Percentiles rank a stretch among this genome's conserved stretches.
These are phyloP conservation scores for Leccinellum albellum DNA, from an alignment of 768 basidiomycete genomes.

Conservation along the genomic window DNA sequence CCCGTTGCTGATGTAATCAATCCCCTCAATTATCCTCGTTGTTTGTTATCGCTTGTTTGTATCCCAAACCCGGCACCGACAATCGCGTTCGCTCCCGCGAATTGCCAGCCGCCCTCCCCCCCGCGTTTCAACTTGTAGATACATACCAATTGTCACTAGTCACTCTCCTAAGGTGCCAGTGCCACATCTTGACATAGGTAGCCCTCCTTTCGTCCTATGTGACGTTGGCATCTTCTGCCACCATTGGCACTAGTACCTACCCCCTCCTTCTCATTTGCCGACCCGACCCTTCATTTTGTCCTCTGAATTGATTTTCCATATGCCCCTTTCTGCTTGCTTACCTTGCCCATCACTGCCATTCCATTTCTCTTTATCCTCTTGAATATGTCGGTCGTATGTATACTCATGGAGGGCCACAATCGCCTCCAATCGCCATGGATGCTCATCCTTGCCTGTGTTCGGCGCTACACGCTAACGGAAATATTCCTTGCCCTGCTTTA, in stretches of 20 bases:
- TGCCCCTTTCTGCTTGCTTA: neutral
- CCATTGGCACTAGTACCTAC: neutral
- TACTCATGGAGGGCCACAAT: neutral
- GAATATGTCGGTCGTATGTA: neutral
- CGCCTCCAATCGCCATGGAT: neutral
- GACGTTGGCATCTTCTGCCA: neutral
- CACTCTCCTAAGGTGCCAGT: neutral
- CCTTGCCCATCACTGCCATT: neutral
- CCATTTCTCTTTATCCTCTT: slow-evolving; percentile 11
- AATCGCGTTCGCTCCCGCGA: neutral
- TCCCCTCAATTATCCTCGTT: neutral
- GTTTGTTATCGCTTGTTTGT: neutral
- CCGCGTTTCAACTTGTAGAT: neutral
- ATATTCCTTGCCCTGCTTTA: neutral
- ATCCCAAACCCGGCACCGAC: neutral
- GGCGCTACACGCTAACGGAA: slow-evolving; percentile 13
- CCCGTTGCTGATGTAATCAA: slow-evolving; percentile 15
- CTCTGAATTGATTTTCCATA: neutral
- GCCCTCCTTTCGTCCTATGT: neutral
- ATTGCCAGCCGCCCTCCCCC: neutral
- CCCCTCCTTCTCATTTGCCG: slow-evolving; percentile 2
- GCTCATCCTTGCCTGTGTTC: neutral
- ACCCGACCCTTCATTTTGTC: slow-evolving; percentile 11
- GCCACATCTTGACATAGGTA: neutral
- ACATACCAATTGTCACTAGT: slow-evolving; percentile 2